phyloP scores from a whole-genome alignment of 371 early-diverging fungal species.

The Mortierella sp. region DNA sequence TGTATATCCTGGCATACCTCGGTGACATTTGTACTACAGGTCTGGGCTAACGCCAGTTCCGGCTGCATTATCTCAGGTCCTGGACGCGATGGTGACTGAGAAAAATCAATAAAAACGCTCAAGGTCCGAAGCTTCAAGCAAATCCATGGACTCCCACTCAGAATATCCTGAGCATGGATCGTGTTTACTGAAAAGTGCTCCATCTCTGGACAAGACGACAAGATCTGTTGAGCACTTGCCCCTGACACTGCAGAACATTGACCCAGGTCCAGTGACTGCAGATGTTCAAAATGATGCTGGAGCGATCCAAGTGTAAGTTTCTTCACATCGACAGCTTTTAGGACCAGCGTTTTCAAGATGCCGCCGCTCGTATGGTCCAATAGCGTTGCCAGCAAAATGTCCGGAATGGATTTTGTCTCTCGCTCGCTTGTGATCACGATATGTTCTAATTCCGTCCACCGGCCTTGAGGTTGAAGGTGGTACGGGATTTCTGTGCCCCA shows the following conservation, averaged over 20 bases:
- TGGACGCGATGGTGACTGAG: background rate
- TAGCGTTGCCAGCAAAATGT: background rate
- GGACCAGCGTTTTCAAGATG: background rate
- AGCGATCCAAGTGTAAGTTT: background rate
- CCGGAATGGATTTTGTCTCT: background rate
- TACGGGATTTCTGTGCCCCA: background rate
- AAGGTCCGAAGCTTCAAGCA: background rate
- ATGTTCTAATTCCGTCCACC: background rate
- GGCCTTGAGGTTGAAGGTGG: background rate
- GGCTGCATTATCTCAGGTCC: background rate
- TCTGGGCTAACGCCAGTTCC: background rate
- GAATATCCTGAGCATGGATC: slow-evolving; percentile 1
- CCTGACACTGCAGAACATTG: background rate
- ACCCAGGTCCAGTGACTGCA: background rate
- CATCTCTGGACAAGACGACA: slow-evolving; percentile 3
- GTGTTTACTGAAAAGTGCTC: background rate
- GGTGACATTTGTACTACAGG: too few species aligned
- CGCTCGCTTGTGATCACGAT: background rate
- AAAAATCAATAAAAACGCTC: slow-evolving; percentile 1
- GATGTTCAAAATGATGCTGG: background rate
- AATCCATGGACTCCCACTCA: background rate
- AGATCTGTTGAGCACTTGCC: background rate
- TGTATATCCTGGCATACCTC: too few species aligned
- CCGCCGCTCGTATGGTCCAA: background rate
- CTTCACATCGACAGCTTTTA: background rate